Percentiles rank a stretch among this genome's conserved stretches.
phyloP scores from a whole-genome alignment of 2,329 filamentous ascomycete species.

The Ilyonectria sp. region DNA sequence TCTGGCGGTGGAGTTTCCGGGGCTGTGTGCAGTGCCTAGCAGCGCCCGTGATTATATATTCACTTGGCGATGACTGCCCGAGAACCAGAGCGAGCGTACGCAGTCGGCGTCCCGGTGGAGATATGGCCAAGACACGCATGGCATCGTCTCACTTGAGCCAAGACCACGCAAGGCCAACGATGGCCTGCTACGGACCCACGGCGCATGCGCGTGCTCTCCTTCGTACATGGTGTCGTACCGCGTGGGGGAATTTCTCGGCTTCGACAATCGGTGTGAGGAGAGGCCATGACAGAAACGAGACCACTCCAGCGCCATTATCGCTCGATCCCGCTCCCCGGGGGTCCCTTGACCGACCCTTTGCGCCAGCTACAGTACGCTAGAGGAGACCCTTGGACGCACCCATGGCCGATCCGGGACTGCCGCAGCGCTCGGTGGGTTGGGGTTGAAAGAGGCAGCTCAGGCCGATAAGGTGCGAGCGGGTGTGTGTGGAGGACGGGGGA shows the following conservation, averaged over 20 bases:
- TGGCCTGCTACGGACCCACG: neutral
- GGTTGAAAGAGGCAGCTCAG: conserved; percentile 24
- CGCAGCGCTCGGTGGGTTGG: conserved; percentile 22
- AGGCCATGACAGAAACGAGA: neutral
- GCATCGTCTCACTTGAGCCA: neutral
- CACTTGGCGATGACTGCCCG: no score
- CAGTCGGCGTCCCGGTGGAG: no score
- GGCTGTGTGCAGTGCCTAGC: no score
- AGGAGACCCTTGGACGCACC: conserved; percentile 3
- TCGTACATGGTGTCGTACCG: neutral
- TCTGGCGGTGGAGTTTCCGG: no score
- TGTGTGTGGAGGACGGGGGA: neutral
- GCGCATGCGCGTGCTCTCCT: neutral
- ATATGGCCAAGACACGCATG: no score
- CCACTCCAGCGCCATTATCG: neutral
- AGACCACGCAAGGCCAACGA: neutral
- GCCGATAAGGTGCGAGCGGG: neutral
- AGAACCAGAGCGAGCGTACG: no score
- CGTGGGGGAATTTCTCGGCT: neutral
- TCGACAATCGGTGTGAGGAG: neutral
- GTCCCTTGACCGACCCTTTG: neutral
- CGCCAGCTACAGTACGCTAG: no score
- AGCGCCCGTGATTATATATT: no score
- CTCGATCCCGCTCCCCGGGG: conserved; percentile 14
- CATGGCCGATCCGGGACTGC: conserved; percentile 17